A percentile compares a stretch with the other conserved stretches of the same genome.
phyloP scores from a whole-genome alignment of 768 basidiomycete species.

The Lentinula sp. region DNA sequence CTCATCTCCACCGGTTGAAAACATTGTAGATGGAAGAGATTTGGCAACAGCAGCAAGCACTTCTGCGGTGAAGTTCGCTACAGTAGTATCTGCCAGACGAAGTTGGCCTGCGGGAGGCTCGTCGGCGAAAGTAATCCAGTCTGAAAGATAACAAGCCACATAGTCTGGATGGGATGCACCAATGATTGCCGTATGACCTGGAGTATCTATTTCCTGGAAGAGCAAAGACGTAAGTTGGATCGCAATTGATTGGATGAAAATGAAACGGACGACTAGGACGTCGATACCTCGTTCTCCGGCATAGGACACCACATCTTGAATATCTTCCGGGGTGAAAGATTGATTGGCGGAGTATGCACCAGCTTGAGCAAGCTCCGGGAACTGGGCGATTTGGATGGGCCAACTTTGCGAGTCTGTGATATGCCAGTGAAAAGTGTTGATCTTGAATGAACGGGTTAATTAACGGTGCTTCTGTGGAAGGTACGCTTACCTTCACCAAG shows the following conservation, averaged over 20 bases:
- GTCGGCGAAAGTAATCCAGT: conserved; percentile 53
- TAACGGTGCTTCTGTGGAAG: not conserved
- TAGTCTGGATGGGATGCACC: conserved; percentile 63
- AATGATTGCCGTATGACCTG: conserved; percentile 74
- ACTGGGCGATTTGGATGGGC: conserved; percentile 60
- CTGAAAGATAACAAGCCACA: conserved; percentile 55
- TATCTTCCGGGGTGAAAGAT: conserved; percentile 49
- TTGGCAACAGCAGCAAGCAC: conserved; percentile 49
- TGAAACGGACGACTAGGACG: conserved; percentile 41
- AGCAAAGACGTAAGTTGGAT: not conserved
- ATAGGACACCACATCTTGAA: conserved; percentile 56
- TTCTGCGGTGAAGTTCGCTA: conserved; percentile 50
- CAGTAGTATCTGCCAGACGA: conserved; percentile 57
- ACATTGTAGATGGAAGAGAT: conserved; percentile 50
- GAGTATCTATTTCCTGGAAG: conserved; percentile 70
- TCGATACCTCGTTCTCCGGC: conserved; percentile 77
- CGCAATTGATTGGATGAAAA: not conserved
- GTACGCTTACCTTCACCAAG: conserved; percentile 49
- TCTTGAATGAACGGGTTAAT: conserved; percentile 22
- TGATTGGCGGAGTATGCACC: conserved; percentile 61
- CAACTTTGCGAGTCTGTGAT: conserved; percentile 78
- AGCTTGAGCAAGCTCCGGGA: conserved; percentile 49
- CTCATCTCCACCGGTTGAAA: conserved; percentile 83
- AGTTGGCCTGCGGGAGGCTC: conserved; percentile 85
- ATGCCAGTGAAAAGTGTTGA: conserved; percentile 84